phyloP scores from a whole-genome alignment of 2,329 filamentous ascomycete genomes.

The Arachnomyces sp. region DNA sequence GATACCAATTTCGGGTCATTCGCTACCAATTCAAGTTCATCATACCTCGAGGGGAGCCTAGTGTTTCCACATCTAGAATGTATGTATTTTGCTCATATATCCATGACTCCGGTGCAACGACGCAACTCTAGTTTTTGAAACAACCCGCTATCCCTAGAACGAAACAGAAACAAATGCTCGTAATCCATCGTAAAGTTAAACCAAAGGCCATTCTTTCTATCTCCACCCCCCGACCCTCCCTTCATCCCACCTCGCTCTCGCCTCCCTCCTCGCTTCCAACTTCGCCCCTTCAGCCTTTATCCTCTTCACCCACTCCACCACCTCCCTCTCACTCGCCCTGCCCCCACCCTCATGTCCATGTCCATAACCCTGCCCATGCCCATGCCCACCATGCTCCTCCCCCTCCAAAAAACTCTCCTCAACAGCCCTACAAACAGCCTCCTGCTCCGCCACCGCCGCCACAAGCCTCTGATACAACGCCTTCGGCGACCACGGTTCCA shows the following conservation, averaged over 20 bases:
- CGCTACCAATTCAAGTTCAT: too few species aligned
- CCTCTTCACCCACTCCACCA: slow-evolving; percentile 71
- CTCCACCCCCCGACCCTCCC: slow-evolving; percentile 91
- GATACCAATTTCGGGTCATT: too few species aligned
- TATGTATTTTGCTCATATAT: too few species aligned
- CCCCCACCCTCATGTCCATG: too few species aligned
- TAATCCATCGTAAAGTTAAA: slow-evolving; percentile 1
- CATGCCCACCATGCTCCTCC: slow-evolving; percentile 23
- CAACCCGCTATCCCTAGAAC: too few species aligned
- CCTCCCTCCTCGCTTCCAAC: slow-evolving; percentile 72
- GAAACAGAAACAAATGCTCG: background rate
- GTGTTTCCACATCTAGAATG: too few species aligned
- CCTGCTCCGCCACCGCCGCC: slow-evolving; percentile 73
- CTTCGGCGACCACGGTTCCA: slow-evolving; percentile 77
- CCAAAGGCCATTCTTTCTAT: slow-evolving; percentile 29
- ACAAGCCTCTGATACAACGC: slow-evolving; percentile 75
- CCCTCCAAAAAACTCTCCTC: slow-evolving; percentile 88
- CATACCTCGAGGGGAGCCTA: too few species aligned
- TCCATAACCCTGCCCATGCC: slow-evolving; percentile 34
- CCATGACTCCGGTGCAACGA: too few species aligned
- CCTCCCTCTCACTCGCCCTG: slow-evolving; percentile 68
- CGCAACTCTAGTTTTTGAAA: too few species aligned
- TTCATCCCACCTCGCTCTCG: slow-evolving; percentile 92
- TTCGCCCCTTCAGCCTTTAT: slow-evolving; percentile 72
- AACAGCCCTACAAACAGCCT: slow-evolving; percentile 66